These are phyloP conservation scores for Termitomyces sp. DNA, from an alignment of 768 basidiomycete species.

Conservation along the genomic window DNA sequence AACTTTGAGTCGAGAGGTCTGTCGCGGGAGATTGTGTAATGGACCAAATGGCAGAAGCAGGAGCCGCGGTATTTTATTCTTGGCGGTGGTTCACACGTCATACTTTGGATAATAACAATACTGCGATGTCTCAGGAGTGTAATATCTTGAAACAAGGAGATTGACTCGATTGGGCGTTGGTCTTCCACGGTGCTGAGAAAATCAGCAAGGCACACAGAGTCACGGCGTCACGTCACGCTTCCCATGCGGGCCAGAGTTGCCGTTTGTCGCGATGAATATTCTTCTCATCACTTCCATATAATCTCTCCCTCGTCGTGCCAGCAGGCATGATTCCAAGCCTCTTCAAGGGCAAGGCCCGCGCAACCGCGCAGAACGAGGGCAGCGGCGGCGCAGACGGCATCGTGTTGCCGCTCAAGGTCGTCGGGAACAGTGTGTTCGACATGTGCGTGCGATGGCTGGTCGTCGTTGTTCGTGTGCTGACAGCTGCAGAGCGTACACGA, in stretches of 20 bases:
- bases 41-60: too few relatives aligned
- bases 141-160: too few relatives aligned
- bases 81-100: too few relatives aligned
- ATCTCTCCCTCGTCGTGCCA: not conserved
- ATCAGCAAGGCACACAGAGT: not conserved
- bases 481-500: constrained; percentile 52
- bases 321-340: constrained; percentile 1
- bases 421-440: constrained; percentile 49
- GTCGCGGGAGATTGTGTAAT: too few relatives aligned
- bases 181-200: too few relatives aligned
- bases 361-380: constrained; percentile 26
- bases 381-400: constrained; percentile 48
- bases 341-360: constrained; percentile 16
- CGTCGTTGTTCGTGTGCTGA: not conserved
- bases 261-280: not conserved
- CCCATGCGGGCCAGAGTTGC: not conserved
- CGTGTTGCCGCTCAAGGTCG: constrained; percentile 51
- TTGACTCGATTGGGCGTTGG: too few relatives aligned
- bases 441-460: constrained; percentile 41
- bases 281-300: not conserved
- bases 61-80: too few relatives aligned
- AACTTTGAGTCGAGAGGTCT: too few relatives aligned
- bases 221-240: not conserved
- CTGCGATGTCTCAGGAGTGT: too few relatives aligned
- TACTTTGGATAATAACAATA: too few relatives aligned